These are phyloP conservation scores for Corynascus novoguineensis DNA, from an alignment of 495 filamentous ascomycete species.

Conservation along the genomic window DNA sequence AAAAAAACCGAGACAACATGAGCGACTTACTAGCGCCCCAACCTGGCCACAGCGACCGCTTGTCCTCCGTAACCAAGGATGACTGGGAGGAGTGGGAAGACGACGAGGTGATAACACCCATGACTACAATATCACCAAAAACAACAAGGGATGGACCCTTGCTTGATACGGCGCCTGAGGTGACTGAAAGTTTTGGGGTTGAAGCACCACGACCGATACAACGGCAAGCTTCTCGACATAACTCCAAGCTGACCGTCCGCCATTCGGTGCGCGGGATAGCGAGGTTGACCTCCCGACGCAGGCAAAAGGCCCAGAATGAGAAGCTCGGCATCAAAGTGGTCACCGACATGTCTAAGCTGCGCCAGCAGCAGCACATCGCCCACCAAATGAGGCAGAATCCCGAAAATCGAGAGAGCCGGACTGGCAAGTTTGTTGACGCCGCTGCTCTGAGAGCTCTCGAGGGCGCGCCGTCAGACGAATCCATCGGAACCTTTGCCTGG, in stretches of 20 bases:
- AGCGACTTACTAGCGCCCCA: conserved; percentile 13
- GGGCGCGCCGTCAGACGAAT: conserved; percentile 36
- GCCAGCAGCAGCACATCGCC: conserved; percentile 26
- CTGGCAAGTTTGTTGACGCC: conserved; percentile 44
- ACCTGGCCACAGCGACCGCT: background rate
- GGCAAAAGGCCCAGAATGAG: conserved; percentile 52
- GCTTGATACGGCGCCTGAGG: background rate
- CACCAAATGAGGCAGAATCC: conserved; percentile 16
- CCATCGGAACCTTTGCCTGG: conserved; percentile 41
- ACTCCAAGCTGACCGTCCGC: conserved; percentile 21
- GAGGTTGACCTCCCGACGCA: conserved; percentile 42
- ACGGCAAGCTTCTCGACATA: conserved; percentile 10
- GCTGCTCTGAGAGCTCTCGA: conserved; percentile 48
- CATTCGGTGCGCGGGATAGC: conserved; percentile 33
- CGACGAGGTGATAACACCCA: conserved; percentile 32
- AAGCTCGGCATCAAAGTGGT: conserved; percentile 61
- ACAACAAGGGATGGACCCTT: conserved; percentile 24
- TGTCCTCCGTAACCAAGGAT: conserved; percentile 25
- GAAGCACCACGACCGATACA: conserved; percentile 11
- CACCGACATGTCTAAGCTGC: conserved; percentile 49
- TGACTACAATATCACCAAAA: conserved; percentile 26
- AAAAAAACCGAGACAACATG: conserved; percentile 16
- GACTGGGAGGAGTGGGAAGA: conserved; percentile 49
- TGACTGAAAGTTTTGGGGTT: conserved; percentile 14
- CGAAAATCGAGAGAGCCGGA: conserved; percentile 25